A percentile compares a stretch with the other conserved stretches of the same genome.
Conservation (phyloP, 2,329 filamentous ascomycete species). For the Monosporascus sp. region DNA sequence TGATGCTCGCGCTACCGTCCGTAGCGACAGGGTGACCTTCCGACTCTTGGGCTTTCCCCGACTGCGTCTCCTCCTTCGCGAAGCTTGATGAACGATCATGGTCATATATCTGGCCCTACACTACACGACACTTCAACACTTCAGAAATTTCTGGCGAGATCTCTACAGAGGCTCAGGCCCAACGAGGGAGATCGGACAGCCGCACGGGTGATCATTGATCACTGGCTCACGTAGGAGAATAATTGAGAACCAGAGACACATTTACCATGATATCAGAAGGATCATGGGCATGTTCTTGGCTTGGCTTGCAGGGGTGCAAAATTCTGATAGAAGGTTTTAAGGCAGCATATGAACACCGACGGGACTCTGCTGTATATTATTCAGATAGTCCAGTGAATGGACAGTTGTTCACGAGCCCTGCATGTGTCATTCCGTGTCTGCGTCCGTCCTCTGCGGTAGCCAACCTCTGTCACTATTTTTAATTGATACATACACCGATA, state of each 20-base stretch:
- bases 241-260: slow-evolving; percentile 17
- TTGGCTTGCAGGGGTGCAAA: slow-evolving; percentile 15
- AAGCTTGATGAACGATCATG: slow-evolving; percentile 7
- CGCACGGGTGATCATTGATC: slow-evolving; percentile 10
- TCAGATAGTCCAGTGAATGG: slow-evolving; percentile 27
- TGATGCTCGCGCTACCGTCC: slow-evolving; percentile 14
- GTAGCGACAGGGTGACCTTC: slow-evolving; percentile 14
- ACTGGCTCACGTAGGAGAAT: slow-evolving; percentile 19
- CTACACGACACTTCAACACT: slow-evolving; percentile 5
- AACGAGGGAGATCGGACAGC: slow-evolving; percentile 7
- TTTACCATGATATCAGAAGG: slow-evolving; percentile 8
- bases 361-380: slow-evolving; percentile 30
- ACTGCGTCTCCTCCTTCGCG: slow-evolving; percentile 26
- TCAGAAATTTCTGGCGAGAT: slow-evolving; percentile 18
- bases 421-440: not conserved
- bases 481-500: not conserved
- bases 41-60: slow-evolving; percentile 13
- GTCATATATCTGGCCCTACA: slow-evolving; percentile 1
- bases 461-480: not conserved
- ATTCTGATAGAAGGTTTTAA: slow-evolving; percentile 18
- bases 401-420: slow-evolving; percentile 15
- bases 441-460: not conserved
- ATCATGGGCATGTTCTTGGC: slow-evolving; percentile 15
- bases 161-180: slow-evolving; percentile 18
- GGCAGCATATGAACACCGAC: slow-evolving; percentile 17